Evolutionary conservation across 129 eudicot genomes (phyloP).

Genomic region (Flaveria brownii): DNA sequence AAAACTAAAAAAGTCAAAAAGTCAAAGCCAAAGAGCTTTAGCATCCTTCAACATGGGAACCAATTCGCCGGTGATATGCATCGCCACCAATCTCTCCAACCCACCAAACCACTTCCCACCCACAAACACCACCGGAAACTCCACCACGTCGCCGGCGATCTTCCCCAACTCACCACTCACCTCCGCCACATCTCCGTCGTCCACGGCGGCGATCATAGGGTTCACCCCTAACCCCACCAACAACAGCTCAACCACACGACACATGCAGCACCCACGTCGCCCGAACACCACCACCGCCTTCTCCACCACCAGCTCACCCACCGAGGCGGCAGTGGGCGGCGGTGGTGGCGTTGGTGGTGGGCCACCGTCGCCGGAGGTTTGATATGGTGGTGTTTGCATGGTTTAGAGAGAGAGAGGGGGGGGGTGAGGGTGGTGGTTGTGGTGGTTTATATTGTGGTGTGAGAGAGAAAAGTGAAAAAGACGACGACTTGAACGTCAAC

Average conservation of each 20-base stretch:
- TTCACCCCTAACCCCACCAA: conserved; percentile 63
- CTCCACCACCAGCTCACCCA: conserved; percentile 38
- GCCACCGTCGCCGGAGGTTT: neutral
- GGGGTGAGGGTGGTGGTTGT: conserved; percentile 14
- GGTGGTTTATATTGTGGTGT: neutral
- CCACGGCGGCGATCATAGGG: conserved; percentile 48
- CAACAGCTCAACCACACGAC: conserved; percentile 60
- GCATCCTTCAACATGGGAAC: conserved; percentile 69
- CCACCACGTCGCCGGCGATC: conserved; percentile 31
- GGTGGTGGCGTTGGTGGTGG: neutral
- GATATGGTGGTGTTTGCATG: conserved; percentile 50
- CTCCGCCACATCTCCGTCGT: conserved; percentile 38
- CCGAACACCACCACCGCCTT: conserved; percentile 61
- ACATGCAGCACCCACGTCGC: conserved; percentile 69
- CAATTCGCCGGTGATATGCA: conserved; percentile 80
- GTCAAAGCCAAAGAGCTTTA: conserved; percentile 81
- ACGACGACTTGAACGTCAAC: conserved; percentile 49
- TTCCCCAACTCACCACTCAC: conserved; percentile 29
- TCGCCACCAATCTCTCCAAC: conserved; percentile 59
- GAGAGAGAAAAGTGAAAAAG: neutral
- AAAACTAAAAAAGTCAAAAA: conserved; percentile 6
- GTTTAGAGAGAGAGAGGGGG: conserved; percentile 2
- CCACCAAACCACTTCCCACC: conserved; percentile 89
- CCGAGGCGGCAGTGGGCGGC: neutral
- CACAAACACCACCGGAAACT: conserved; percentile 72